Evolutionary conservation across 192 early-diverging fungal species (phyloP).

Genomic region (Backusella psychrophila): DNA sequence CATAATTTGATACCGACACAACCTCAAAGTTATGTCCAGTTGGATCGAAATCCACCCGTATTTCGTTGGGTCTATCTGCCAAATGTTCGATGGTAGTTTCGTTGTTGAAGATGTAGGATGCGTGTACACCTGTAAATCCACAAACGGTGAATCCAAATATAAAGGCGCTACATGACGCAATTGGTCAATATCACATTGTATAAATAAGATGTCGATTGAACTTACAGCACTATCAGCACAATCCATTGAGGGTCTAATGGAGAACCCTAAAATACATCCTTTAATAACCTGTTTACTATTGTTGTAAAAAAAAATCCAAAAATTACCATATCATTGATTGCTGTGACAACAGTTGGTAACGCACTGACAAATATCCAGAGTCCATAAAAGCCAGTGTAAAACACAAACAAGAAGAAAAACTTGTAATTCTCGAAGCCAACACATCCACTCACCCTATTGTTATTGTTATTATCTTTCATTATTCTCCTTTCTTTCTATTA

Average conservation of each 20-base stretch:
- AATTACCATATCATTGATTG: constrained; percentile 11
- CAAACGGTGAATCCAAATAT: constrained; percentile 45
- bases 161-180: constrained; percentile 23
- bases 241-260: constrained; percentile 36
- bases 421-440: constrained; percentile 58
- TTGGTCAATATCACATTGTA: not conserved
- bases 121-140: constrained; percentile 43
- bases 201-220: not conserved
- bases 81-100: constrained; percentile 49
- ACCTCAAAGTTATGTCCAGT: constrained; percentile 35
- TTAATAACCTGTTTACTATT: not conserved
- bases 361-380: constrained; percentile 39
- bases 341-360: constrained; percentile 25
- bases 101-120: constrained; percentile 44
- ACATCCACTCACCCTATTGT: constrained; percentile 44
- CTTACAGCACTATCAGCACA: constrained; percentile 28
- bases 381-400: constrained; percentile 46
- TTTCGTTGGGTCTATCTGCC: constrained; percentile 30
- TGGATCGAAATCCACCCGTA: constrained; percentile 40
- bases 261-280: not conserved
- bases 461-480: not conserved
- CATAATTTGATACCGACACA: constrained; percentile 33
- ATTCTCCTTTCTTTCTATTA: not conserved
- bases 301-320: not conserved
- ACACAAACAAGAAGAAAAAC: constrained; percentile 51